Percentiles rank a stretch among this genome's conserved stretches.
These are phyloP conservation scores for Eleusine coracana DNA, from an alignment of 176 grass and related monocot genomes.

Conservation along the genomic window DNA sequence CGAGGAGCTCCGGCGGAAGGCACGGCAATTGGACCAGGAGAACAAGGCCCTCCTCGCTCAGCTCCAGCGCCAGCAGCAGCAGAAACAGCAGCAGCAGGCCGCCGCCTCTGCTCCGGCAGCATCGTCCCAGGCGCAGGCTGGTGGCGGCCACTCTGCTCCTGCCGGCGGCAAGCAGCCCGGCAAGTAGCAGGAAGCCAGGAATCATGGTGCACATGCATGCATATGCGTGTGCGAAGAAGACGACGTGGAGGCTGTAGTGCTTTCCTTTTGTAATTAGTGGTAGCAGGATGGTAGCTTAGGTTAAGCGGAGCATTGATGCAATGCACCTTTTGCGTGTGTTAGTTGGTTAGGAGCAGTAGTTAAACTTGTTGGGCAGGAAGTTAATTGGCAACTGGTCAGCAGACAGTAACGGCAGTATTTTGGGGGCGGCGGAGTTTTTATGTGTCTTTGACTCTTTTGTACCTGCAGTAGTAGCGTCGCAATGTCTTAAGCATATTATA, in stretches of 20 bases:
- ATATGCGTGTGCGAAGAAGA: not conserved
- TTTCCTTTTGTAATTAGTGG: not conserved
- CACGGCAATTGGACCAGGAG: slow-evolving; percentile 60
- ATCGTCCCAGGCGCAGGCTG: not conserved
- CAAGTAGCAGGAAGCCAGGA: not conserved
- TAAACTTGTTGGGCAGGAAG: no score
- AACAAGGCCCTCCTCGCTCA: slow-evolving; percentile 63
- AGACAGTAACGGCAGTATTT: no score
- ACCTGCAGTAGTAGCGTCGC: no score
- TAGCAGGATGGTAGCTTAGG: not conserved
- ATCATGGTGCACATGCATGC: not conserved
- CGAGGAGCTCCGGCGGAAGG: slow-evolving; percentile 62
- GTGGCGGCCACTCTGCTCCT: not conserved
- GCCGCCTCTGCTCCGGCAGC: not conserved
- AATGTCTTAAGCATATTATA: no score
- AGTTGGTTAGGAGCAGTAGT: no score
- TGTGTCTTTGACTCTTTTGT: no score
- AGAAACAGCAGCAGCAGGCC: not conserved
- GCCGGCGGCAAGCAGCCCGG: slow-evolving; percentile 9
- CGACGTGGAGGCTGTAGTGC: not conserved
- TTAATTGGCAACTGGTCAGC: no score
- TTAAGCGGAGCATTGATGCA: not conserved
- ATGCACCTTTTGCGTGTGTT: no score
- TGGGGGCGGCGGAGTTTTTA: no score
- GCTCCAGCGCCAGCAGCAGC: slow-evolving; percentile 45